Conservation (phyloP, 2,329 filamentous ascomycete genomes). For the Tolypocladium ophioglossoides region DNA sequence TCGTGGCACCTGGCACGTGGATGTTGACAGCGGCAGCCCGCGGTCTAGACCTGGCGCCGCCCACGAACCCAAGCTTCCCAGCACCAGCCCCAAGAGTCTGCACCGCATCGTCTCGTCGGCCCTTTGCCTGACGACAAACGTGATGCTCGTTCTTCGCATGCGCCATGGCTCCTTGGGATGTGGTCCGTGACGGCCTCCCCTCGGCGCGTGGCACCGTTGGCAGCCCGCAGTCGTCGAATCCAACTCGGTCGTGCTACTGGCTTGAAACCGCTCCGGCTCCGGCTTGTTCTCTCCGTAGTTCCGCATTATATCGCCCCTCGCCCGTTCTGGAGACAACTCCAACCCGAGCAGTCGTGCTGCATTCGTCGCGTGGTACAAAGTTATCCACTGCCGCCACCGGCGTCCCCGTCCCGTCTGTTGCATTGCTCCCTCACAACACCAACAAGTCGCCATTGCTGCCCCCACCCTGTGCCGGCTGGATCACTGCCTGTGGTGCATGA, state of each 20-base stretch:
- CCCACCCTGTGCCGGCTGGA: constrained; percentile 56
- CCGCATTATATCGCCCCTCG: not conserved
- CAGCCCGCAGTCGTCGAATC: not conserved
- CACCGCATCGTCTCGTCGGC: not conserved
- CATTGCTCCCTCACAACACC: constrained; percentile 37
- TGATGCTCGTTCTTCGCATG: not conserved
- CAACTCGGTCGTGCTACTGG: not conserved
- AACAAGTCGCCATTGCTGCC: constrained; percentile 63
- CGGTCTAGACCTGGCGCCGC: not conserved
- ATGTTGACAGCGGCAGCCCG: not conserved
- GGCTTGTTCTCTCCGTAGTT: not conserved
- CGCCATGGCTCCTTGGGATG: not conserved
- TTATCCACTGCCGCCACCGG: not conserved
- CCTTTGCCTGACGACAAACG: too few species aligned
- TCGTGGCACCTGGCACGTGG: not conserved
- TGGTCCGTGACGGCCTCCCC: not conserved
- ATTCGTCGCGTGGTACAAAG: not conserved
- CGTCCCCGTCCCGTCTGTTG: not conserved
- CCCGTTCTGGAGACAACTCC: not conserved
- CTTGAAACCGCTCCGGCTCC: too few species aligned
- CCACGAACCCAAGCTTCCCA: not conserved
- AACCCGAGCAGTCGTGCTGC: not conserved
- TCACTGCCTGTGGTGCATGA: constrained; percentile 64
- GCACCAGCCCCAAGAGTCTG: not conserved
- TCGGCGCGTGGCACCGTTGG: not conserved